Evolutionary conservation across 495 filamentous ascomycete genomes (phyloP), one percentile per base, ranked within the genome.

Genomic region (Patellaria atrata): DNA sequence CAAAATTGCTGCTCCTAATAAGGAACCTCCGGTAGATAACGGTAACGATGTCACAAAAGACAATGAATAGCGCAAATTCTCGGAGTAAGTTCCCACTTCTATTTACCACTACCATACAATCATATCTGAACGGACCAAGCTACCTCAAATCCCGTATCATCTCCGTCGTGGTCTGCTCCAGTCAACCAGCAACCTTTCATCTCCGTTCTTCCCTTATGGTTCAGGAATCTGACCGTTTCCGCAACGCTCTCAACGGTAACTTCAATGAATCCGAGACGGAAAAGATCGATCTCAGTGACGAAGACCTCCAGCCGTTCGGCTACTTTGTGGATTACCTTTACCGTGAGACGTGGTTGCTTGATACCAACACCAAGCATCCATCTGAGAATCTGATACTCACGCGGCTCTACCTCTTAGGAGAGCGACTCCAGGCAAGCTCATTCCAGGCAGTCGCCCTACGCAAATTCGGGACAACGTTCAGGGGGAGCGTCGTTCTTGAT

Each of bases 321-420:
- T 40, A 35, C 17, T 40, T 35, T 24, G 20, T 40, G 4, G 30
- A 40, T 15, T 40, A 40, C 22, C 38, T 40, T 26, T 40, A 40
- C 22, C 29, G 38, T 20, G 30, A 40, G 21, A 3, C 22, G 3
- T 33, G 21, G 28, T 20, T 40, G 7, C 38, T 25, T 26, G 11
- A 21, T n/a, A 15, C 23, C 13, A 13, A 34, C 10, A 16, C 35
- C 19, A 8, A 33, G 22, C 29, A 40, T 22, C 13, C 33, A 13
- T 33, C 30, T 30, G 38, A 35, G 19, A 33, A 40, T 21, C 14
- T 34, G 1, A 40, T 27, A 1, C 16, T 40, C 14, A 30, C 38
- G 10, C 38, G 30, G 6, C 29, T 40, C 11, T 40, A 40, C 28
- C 30, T 30, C 25, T 14, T 40, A 19, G 38, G 30, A 3, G 38